Conservation (phyloP, 208 protist species). For the Leishmania turanica region DNA sequence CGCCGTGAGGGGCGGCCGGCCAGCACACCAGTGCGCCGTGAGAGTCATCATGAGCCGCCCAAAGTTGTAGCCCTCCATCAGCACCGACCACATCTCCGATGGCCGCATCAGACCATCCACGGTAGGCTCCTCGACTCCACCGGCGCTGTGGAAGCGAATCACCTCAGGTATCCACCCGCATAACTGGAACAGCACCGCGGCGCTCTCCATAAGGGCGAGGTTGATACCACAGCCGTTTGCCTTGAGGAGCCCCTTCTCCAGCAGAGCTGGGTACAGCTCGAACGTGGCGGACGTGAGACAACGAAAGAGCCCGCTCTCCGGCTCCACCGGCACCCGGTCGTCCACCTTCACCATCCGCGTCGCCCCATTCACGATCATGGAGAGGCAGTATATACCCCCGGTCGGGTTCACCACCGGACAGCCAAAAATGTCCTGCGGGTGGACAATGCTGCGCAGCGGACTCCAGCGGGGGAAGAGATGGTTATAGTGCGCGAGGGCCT, state of each 20-base stretch:
- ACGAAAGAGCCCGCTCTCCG: constrained; percentile 40
- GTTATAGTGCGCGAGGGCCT: constrained; percentile 36
- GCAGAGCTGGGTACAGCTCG: constrained; percentile 67
- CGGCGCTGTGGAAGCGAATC: constrained; percentile 10
- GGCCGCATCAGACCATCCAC: constrained; percentile 15
- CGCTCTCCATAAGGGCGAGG: constrained; percentile 71
- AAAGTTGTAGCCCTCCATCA: constrained; percentile 17
- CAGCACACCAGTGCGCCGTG: constrained; percentile 2
- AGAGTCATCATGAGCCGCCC: constrained; percentile 31
- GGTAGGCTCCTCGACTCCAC: neutral
- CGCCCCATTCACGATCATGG: constrained; percentile 83
- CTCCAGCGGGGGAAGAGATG: constrained; percentile 60
- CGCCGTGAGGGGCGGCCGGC: neutral
- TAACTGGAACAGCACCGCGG: constrained; percentile 71
- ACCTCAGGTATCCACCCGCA: constrained; percentile 76
- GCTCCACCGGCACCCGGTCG: constrained; percentile 67
- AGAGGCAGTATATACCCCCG: constrained; percentile 78
- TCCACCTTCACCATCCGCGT: constrained; percentile 76
- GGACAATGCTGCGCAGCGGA: constrained; percentile 65
- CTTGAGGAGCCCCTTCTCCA: constrained; percentile 71
- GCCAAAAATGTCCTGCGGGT: constrained; percentile 64
- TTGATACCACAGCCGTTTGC: constrained; percentile 79
- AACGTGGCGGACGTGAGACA: constrained; percentile 22
- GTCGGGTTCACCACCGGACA: constrained; percentile 62
- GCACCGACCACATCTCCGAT: constrained; percentile 26